These are phyloP conservation scores for Neoboletus subvelutipes DNA, from an alignment of 768 basidiomycete species.

Conservation along the genomic window DNA sequence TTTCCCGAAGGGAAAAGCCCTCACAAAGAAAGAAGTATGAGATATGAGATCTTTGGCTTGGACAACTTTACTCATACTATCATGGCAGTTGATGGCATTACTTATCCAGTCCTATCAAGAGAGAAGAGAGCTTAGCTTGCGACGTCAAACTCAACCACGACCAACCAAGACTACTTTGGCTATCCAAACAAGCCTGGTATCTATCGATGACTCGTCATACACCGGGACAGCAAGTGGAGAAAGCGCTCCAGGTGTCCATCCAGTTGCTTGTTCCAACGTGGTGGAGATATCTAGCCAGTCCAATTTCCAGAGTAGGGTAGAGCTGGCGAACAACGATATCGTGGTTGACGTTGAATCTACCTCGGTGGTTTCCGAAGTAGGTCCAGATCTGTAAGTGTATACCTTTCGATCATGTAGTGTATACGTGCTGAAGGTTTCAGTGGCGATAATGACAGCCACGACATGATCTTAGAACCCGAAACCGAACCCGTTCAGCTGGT, in stretches of 20 bases:
- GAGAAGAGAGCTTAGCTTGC: constrained; percentile 11
- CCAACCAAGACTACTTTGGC: constrained; percentile 18
- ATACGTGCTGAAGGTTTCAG: neutral
- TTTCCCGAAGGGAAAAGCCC: constrained; percentile 21
- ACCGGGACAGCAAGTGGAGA: neutral
- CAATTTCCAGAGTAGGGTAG: neutral
- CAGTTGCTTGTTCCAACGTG: neutral
- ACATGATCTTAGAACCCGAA: neutral
- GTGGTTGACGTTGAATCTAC: neutral
- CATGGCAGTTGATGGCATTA: constrained; percentile 20
- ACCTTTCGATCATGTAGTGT: neutral
- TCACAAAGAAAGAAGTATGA: constrained; percentile 30
- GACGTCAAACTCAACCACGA: neutral
- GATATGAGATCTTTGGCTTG: neutral
- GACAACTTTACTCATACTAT: constrained; percentile 1
- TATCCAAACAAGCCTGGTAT: constrained; percentile 21
- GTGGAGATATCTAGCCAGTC: neutral
- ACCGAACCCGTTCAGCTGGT: neutral
- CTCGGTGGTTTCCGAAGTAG: neutral
- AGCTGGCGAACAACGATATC: neutral
- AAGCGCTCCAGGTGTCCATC: neutral
- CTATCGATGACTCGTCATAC: neutral
- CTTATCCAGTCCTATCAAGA: constrained; percentile 28
- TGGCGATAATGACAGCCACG: neutral
- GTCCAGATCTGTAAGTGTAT: constrained; percentile 11